Evolutionary conservation across 2,329 filamentous ascomycete species (phyloP).

Genomic region (Talaromyces marneffei): DNA sequence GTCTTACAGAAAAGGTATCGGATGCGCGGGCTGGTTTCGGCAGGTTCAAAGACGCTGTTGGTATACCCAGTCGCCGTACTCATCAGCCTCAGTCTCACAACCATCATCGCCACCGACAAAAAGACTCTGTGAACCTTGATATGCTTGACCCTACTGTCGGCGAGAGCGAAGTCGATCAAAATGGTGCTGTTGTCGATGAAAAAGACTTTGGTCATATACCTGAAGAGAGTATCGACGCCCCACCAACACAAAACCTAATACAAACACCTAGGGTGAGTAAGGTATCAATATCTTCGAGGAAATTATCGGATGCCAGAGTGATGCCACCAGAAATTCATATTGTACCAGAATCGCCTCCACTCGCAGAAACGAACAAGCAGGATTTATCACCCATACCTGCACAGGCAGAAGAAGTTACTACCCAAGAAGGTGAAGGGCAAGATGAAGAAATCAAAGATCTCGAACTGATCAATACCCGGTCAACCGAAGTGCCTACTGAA

Average conservation of each 20-base stretch:
- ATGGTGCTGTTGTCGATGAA: constrained; percentile 11
- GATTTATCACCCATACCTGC: background rate
- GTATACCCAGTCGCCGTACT: constrained; percentile 39
- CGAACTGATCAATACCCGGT: constrained; percentile 25
- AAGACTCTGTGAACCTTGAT: constrained; percentile 30
- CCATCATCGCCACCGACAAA: constrained; percentile 26
- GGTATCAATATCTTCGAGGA: constrained; percentile 7
- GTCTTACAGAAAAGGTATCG: constrained; percentile 69
- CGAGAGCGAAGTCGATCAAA: constrained; percentile 27
- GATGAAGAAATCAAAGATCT: constrained; percentile 28
- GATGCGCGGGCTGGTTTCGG: constrained; percentile 78
- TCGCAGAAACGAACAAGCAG: constrained; percentile 14
- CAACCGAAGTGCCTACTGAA: constrained; percentile 27
- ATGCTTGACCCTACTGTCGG: constrained; percentile 23
- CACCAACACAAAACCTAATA: constrained; percentile 13
- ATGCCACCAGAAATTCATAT: constrained; percentile 31
- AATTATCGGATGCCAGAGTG: constrained; percentile 13
- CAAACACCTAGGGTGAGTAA: constrained; percentile 16
- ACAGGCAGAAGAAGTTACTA: background rate
- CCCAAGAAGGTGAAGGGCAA: constrained; percentile 2
- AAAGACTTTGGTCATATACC: constrained; percentile 19
- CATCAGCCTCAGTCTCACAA: constrained; percentile 27
- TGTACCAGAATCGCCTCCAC: constrained; percentile 20
- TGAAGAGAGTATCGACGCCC: constrained; percentile 17
- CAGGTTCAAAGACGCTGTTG: constrained; percentile 79